phyloP scores from a whole-genome alignment of 257 asterid genomes.

The Capsicum baccatum region DNA sequence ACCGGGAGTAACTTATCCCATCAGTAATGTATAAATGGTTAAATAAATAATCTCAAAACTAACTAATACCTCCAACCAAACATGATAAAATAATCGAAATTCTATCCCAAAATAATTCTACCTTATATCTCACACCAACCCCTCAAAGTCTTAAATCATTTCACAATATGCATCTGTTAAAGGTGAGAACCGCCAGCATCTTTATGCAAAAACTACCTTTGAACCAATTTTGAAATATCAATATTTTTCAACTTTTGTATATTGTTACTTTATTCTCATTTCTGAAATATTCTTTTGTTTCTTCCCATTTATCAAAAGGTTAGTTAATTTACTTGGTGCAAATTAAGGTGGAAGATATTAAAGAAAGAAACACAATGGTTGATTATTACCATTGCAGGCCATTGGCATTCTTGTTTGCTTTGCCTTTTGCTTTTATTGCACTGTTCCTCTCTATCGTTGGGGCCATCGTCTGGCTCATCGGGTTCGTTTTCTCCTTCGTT shows the following conservation, averaged over 20 bases:
- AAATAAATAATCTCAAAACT: too few relatives aligned
- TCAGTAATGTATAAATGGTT: too few relatives aligned
- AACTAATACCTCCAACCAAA: too few relatives aligned
- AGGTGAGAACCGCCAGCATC: background rate
- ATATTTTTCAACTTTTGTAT: background rate
- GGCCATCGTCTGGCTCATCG: slow-evolving; percentile 56
- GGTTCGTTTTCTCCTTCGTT: slow-evolving; percentile 38
- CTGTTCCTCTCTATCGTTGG: slow-evolving; percentile 59
- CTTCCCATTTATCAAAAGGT: background rate
- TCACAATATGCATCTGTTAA: background rate
- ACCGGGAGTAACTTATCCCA: too few relatives aligned
- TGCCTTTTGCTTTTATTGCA: slow-evolving; percentile 58
- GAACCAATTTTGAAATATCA: background rate
- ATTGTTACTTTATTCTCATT: background rate
- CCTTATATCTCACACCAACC: too few relatives aligned
- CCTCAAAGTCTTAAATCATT: background rate
- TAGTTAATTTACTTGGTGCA: background rate
- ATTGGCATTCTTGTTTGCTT: slow-evolving; percentile 63
- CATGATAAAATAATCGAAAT: too few relatives aligned
- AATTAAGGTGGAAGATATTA: background rate
- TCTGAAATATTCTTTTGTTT: background rate
- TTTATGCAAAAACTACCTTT: background rate
- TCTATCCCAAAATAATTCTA: too few relatives aligned
- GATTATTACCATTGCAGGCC: slow-evolving; percentile 56
- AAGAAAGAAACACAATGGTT: slow-evolving; percentile 19